Base-by-base conservation (phyloP, 169 alveolate genomes). In the Cryptosporidium ryanae region DNA sequence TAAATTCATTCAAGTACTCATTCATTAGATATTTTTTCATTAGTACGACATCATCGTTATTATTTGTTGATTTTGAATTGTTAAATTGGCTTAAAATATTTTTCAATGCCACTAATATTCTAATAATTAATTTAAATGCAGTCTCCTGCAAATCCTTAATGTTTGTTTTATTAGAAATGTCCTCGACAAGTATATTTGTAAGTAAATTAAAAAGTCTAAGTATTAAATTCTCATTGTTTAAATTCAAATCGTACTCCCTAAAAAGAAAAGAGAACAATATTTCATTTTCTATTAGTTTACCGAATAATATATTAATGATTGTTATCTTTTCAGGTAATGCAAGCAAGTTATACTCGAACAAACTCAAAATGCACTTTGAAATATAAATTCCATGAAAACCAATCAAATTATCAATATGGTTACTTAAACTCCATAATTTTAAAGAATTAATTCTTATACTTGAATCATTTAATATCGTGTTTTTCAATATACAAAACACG, bases 311-410 rank as follows among this genome's bases (percentile, higher is more conserved):
- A 29, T 31, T 65, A 10, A 68, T 55, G 4, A 68, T 31, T 52
- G 34, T 32, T n/a, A 21, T 48, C 15, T 54, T 68, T 54, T 68
- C 83, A 68, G 65, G 59, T 21, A 15, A n/a, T n/a, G 49, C 83
- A 4, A 68, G n/a, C 18, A 54, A 21, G 5, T 48, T 48, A 25
- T 25, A 49, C 15, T 68, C 83, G n/a, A 68, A 52, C 32, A 68
- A 44, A 2, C 83, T 66, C 23, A 17, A 10, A 32, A 68, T 54
- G 18, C 83, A 68, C 66, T 68, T 68, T 17, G 83, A 68, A 15
- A 68, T 68, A 27, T 49, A 68, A 32, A 68, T 21, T 17, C 66
- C 83, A 55, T 68, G 83, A 27, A 68, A 23, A 55, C 31, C 25
- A 68, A 68, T 55, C n/a, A 68, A 6, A 38, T 68, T 49, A 68